Conservation (phyloP, 371 early-diverging fungal genomes). For the Cokeromyces recurvatus region DNA sequence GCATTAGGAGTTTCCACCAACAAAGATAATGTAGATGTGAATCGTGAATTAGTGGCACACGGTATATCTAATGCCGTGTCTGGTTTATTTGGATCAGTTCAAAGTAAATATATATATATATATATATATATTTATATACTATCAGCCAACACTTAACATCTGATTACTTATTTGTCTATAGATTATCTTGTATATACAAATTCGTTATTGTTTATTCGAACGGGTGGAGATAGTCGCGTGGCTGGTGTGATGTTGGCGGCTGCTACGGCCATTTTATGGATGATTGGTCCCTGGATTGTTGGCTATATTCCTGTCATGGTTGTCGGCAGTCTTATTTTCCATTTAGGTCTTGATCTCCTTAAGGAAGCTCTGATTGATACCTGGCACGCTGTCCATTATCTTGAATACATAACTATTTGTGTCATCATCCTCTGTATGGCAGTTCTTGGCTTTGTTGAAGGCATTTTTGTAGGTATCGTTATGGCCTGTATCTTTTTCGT, state of each 20-base stretch:
- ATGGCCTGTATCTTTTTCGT: constrained; percentile 94
- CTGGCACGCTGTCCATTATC: constrained; percentile 70
- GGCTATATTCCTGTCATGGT: constrained; percentile 91
- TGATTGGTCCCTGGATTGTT: constrained; percentile 81
- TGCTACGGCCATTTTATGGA: constrained; percentile 75
- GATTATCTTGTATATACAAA: constrained; percentile 89
- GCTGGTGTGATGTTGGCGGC: constrained; percentile 81
- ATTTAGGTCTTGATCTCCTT: constrained; percentile 88
- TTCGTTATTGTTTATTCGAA: constrained; percentile 85
- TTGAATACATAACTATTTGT: constrained; percentile 88
- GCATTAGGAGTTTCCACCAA: constrained; percentile 89
- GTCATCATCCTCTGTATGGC: constrained; percentile 86
- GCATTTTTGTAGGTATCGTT: constrained; percentile 88
- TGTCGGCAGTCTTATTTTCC: constrained; percentile 92
- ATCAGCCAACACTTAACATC: neutral
- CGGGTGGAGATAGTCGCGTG: constrained; percentile 86
- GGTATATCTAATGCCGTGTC: constrained; percentile 86
- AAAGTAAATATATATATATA: constrained; percentile 73
- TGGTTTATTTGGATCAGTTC: constrained; percentile 75
- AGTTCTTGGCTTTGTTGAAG: constrained; percentile 88
- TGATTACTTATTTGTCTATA: constrained; percentile 8
- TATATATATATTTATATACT: neutral
- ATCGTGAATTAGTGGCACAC: constrained; percentile 93
- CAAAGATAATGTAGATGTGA: constrained; percentile 80
- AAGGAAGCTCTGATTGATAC: constrained; percentile 90